These are phyloP conservation scores for Nitzschia putrida DNA, from an alignment of 108 stramenopile species.

Conservation along the genomic window DNA sequence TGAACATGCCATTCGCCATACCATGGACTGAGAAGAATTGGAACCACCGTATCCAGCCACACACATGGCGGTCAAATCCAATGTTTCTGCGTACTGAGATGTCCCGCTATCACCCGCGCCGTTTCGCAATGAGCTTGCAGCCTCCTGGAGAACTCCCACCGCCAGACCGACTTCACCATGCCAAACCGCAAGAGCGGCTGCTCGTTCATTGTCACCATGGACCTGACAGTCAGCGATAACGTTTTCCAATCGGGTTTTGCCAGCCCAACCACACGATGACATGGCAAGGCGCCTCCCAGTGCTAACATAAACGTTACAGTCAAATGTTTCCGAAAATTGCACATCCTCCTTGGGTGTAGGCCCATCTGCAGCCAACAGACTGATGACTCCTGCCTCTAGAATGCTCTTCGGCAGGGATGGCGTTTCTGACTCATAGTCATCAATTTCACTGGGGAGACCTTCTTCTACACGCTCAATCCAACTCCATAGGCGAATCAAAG, in stretches of 20 bases:
- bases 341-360: constrained; percentile 35
- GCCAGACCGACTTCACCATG: constrained; percentile 74
- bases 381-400: constrained; percentile 62
- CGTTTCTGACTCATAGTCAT: constrained; percentile 40
- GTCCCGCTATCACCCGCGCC: constrained; percentile 9
- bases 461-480: constrained; percentile 79
- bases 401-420: constrained; percentile 55
- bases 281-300: constrained; percentile 52
- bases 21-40: constrained; percentile 36
- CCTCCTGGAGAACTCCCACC: constrained; percentile 66
- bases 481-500: constrained; percentile 66
- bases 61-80: constrained; percentile 75
- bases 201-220: constrained; percentile 66
- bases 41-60: constrained; percentile 68
- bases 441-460: constrained; percentile 39
- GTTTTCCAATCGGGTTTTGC: constrained; percentile 51
- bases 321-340: constrained; percentile 51
- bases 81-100: constrained; percentile 61
- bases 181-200: constrained; percentile 80
- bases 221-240: constrained; percentile 67
- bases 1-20: constrained; percentile 72
- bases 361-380: constrained; percentile 53
- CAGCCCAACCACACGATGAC: constrained; percentile 68
- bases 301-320: constrained; percentile 66
- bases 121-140: constrained; percentile 41